Evolutionary conservation across 2,329 filamentous ascomycete species (phyloP), one percentile per base, ranked within the genome.

Genomic region (Botryotinia narcissicola): DNA sequence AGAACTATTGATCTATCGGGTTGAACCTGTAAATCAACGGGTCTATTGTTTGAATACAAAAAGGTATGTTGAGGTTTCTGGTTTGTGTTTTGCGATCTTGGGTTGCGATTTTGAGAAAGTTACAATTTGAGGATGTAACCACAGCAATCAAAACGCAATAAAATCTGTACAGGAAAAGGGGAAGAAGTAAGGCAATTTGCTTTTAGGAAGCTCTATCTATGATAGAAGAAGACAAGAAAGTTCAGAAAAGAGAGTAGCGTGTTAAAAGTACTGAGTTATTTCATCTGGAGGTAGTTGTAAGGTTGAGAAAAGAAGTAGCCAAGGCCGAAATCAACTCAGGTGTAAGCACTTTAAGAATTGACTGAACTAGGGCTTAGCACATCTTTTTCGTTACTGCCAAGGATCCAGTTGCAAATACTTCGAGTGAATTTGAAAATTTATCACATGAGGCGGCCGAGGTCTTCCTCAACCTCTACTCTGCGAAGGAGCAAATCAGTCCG

Each of bases 341-440:
- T 69, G 35, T 69, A 44, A 69, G 51, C 48, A 69, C 20, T 42
- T 57, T 57, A 18, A 25, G 32, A 32, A 57, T 69, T 59, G 48
- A 69, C 25, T 57, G 37, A 54, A 29, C n/a, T 18, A 59, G n/a
- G 48, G 48, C 37, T 69, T 69, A 29, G n/a, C 12, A 57, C 29
- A 29, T 69, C 1, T 42, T 12, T 51, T 42, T 51, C 1, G 18
- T 20, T 37, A 42, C 35, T 59, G 48, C 66, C 66, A n/a, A 51
- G 16, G 29, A 57, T 9, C 25, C 7, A 69, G 25, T 10, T n/a
- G n/a, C n/a, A 10, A 46, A 25, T 20, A 16, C 8, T 59, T 32
- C 48, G 25, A 69, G 66, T 69, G 66, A 69, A 69, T 69, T 29
- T 18, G 18, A 42, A n/a, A 10, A 32, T 51, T 69, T 32, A 37